These are phyloP conservation scores for Rhodofomes roseus DNA, from an alignment of 1,284 basidiomycete species.

Conservation along the genomic window DNA sequence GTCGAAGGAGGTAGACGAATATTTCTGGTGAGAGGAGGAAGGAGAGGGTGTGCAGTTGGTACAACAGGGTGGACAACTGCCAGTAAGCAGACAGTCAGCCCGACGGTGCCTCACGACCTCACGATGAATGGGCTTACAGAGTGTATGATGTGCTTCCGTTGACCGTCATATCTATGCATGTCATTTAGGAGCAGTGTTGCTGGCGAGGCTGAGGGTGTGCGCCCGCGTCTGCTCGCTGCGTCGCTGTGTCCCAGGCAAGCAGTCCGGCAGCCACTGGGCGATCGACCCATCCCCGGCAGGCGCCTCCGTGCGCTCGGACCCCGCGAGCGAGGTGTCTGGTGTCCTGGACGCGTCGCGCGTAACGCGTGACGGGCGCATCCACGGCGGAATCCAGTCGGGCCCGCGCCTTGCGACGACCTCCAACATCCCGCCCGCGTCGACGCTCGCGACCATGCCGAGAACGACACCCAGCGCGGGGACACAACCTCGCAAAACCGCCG, in stretches of 20 bases:
- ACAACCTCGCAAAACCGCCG: not conserved
- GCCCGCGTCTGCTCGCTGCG: slow-evolving; percentile 1
- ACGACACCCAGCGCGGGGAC: not conserved
- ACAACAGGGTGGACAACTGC: slow-evolving; percentile 68
- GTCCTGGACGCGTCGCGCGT: slow-evolving; percentile 11
- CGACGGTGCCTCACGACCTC: not conserved
- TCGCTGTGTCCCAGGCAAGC: not conserved
- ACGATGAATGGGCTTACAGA: slow-evolving; percentile 39
- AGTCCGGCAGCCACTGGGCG: not conserved
- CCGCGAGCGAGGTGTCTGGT: slow-evolving; percentile 5
- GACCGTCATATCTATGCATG: slow-evolving; percentile 71
- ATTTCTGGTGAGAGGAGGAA: slow-evolving; percentile 72
- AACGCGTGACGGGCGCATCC: not conserved
- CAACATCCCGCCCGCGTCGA: not conserved
- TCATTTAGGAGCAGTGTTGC: slow-evolving; percentile 40
- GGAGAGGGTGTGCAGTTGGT: slow-evolving; percentile 69
- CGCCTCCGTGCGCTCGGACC: not conserved
- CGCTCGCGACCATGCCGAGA: not conserved
- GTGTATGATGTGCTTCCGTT: slow-evolving; percentile 71
- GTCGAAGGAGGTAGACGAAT: slow-evolving; percentile 50
- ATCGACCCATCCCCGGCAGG: not conserved
- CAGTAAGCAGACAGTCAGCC: not conserved
- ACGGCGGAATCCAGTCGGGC: not conserved
- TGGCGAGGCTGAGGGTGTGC: not conserved
- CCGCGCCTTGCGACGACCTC: slow-evolving; percentile 2